Evolutionary conservation across 2,329 filamentous ascomycete species (phyloP).

Genomic region (Paraphoma chrysanthemicola): DNA sequence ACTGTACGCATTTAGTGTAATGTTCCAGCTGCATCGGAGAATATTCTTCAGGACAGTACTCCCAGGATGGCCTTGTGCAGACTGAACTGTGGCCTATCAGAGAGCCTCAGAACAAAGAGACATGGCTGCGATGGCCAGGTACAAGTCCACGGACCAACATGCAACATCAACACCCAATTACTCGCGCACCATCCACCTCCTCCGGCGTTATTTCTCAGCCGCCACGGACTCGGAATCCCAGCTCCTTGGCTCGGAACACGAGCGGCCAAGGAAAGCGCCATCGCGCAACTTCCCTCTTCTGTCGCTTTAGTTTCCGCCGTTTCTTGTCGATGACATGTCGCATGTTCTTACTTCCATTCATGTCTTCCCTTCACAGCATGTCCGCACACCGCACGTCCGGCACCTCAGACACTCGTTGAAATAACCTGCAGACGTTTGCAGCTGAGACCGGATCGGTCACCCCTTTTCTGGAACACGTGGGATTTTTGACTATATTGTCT

Average conservation of each 20-base stretch:
- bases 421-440: not conserved
- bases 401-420: not conserved
- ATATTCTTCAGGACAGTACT: no score
- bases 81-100: not conserved
- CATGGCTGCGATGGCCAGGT: not conserved
- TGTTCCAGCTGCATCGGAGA: no score
- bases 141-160: not conserved
- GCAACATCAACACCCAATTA: not conserved
- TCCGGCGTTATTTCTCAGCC: not conserved
- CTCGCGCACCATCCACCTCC: not conserved
- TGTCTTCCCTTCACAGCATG: not conserved
- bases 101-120: not conserved
- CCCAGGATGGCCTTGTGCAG: no score
- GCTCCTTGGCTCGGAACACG: not conserved
- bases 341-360: not conserved
- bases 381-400: not conserved
- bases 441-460: not conserved
- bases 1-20: no score
- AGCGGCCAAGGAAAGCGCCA: not conserved
- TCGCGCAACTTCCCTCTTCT: not conserved
- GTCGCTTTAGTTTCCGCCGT: not conserved
- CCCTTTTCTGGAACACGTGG: not conserved
- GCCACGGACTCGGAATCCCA: not conserved
- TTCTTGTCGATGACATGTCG: not conserved
- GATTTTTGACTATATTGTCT: not conserved